Conservation (phyloP, 495 filamentous ascomycete genomes). For the Penicillium manginii region DNA sequence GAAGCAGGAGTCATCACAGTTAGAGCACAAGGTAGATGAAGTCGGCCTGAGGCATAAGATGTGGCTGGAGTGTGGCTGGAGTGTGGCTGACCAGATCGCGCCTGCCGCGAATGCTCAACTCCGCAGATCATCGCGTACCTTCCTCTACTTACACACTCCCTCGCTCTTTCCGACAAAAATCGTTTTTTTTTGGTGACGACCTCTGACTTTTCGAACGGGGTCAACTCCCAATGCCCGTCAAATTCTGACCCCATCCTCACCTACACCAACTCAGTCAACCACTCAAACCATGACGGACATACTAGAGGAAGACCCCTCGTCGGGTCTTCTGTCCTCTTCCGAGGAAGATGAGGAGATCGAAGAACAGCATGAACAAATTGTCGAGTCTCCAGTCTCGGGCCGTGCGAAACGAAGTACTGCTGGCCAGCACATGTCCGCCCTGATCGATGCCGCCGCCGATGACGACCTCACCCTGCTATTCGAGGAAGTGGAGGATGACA, state of each 20-base stretch:
- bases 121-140: neutral
- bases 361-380: slow-evolving; percentile 28
- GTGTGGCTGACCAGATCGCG: neutral
- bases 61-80: no score
- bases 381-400: slow-evolving; percentile 78
- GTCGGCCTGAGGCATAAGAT: neutral
- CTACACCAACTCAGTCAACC: neutral
- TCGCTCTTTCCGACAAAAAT: neutral
- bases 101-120: slow-evolving; percentile 14
- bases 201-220: no score
- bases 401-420: slow-evolving; percentile 83
- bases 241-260: neutral
- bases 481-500: slow-evolving; percentile 84
- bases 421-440: slow-evolving; percentile 78
- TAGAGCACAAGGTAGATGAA: no score
- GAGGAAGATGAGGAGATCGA: slow-evolving; percentile 45
- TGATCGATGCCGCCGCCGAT: slow-evolving; percentile 76
- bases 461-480: slow-evolving; percentile 82
- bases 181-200: neutral
- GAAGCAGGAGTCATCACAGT: neutral
- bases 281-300: slow-evolving; percentile 24
- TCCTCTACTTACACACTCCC: neutral
- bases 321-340: slow-evolving; percentile 35
- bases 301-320: slow-evolving; percentile 37
- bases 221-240: neutral